A percentile compares a stretch with the other conserved stretches of the same genome.
Conservation (phyloP, 768 basidiomycete genomes). For the Hypholoma sublateritium region DNA sequence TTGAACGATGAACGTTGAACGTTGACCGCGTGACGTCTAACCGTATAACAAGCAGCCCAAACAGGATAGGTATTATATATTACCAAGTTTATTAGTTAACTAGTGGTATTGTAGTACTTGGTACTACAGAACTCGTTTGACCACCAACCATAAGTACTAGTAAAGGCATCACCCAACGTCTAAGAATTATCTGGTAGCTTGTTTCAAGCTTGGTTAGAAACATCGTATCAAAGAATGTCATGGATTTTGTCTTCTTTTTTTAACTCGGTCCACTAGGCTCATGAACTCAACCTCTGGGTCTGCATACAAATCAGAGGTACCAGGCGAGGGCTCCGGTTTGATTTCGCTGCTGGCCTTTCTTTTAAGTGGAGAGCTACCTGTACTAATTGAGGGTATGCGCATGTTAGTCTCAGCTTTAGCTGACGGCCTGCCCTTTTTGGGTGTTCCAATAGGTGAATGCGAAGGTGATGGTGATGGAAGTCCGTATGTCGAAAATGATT, state of each 20-base stretch:
- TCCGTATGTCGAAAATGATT: slow-evolving; percentile 64
- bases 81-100: no score
- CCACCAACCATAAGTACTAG: no score
- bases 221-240: no score
- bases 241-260: slow-evolving; percentile 31
- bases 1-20: no score
- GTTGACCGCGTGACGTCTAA: no score
- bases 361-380: slow-evolving; percentile 30
- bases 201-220: no score
- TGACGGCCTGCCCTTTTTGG: not conserved
- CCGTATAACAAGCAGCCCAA: no score
- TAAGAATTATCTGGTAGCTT: no score
- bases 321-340: not conserved
- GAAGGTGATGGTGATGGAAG: slow-evolving; percentile 26
- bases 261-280: slow-evolving; percentile 42
- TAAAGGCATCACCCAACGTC: no score
- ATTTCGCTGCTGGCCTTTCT: slow-evolving; percentile 20
- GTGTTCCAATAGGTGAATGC: slow-evolving; percentile 5
- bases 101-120: no score
- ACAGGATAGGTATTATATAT: no score
- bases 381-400: slow-evolving; percentile 21
- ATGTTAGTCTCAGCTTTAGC: not conserved
- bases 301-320: slow-evolving; percentile 2
- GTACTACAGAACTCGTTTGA: no score
- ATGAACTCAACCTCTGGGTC: slow-evolving; percentile 7